phyloP scores from a whole-genome alignment of 257 asterid species.

The Penstemon barbatus region DNA sequence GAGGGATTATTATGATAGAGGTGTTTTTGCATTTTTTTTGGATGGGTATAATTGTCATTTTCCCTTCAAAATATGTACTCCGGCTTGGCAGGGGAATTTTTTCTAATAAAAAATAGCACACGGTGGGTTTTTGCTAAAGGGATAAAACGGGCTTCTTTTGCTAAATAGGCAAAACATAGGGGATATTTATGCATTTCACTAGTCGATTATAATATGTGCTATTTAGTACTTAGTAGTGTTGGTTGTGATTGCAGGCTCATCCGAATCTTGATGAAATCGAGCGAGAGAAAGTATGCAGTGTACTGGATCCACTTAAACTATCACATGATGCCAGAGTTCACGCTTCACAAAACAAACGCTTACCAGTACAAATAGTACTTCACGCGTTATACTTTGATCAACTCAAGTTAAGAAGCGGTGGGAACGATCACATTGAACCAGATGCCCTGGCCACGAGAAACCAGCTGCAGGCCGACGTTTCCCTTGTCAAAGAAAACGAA shows the following conservation, averaged over 20 bases:
- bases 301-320: conserved; percentile 85
- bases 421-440: conserved; percentile 41
- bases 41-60: no score
- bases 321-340: conserved; percentile 91
- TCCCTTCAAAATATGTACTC: no score
- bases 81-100: no score
- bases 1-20: no score
- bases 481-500: conserved; percentile 81
- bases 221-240: background rate
- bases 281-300: conserved; percentile 86
- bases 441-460: conserved; percentile 59
- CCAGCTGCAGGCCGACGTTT: conserved; percentile 64
- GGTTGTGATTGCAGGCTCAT: conserved; percentile 59
- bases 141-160: no score
- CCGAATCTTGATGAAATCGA: conserved; percentile 87
- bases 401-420: conserved; percentile 70
- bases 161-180: no score
- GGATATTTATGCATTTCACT: no score
- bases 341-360: conserved; percentile 91
- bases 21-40: no score
- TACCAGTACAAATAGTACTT: conserved; percentile 91
- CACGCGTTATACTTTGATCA: conserved; percentile 91
- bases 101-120: no score
- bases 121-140: no score
- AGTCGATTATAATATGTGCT: no score